Evolutionary conservation across 805 yeast species (phyloP).

Genomic region (Debaryomyces maramus): DNA sequence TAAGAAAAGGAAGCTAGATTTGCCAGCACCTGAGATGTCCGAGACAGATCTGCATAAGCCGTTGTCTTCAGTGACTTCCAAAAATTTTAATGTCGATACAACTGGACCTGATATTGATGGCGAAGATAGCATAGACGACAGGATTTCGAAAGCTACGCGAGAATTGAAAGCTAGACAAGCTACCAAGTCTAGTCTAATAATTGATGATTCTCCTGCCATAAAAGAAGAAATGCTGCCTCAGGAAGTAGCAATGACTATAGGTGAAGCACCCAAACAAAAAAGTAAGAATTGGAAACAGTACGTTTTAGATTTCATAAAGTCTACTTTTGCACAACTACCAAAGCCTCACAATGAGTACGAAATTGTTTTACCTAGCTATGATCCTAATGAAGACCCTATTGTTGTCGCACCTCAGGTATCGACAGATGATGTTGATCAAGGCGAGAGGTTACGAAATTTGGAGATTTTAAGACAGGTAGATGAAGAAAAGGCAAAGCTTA

Average conservation of each 20-base stretch:
- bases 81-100: too few relatives aligned
- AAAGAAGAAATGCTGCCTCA: background rate
- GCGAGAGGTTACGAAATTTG: conserved; percentile 22
- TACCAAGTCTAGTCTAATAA: conserved; percentile 36
- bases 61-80: too few relatives aligned
- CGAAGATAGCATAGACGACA: conserved; percentile 28
- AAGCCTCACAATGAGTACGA: conserved; percentile 39
- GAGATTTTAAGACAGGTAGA: conserved; percentile 24
- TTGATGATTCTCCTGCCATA: conserved; percentile 5
- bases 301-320: conserved; percentile 10
- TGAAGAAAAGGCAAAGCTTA: conserved; percentile 27
- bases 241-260: too few relatives aligned
- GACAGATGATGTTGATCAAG: conserved; percentile 32
- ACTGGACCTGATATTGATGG: conserved; percentile 37
- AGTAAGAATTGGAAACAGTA: conserved; percentile 11
- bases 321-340: conserved; percentile 30
- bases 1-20: conserved; percentile 26
- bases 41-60: too few relatives aligned
- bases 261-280: background rate
- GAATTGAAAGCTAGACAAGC: conserved; percentile 33
- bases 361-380: conserved; percentile 33
- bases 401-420: conserved; percentile 17
- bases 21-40: conserved; percentile 23
- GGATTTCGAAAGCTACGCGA: conserved; percentile 32
- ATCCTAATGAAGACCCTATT: conserved; percentile 17